These are phyloP conservation scores for Russula sp. DNA, from an alignment of 768 basidiomycete species.

Conservation along the genomic window DNA sequence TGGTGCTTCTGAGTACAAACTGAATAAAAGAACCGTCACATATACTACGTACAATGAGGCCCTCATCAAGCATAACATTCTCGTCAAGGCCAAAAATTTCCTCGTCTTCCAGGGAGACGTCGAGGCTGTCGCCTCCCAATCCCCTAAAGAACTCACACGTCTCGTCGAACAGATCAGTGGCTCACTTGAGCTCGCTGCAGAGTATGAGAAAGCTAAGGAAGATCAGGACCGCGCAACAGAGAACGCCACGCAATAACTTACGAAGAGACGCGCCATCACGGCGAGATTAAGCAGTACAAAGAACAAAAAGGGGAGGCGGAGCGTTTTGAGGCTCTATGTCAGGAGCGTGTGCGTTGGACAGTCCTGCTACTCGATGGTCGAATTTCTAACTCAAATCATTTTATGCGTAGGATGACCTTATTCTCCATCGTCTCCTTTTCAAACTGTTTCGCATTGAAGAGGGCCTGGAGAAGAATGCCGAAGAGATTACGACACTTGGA, in stretches of 20 bases:
- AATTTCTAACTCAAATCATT: slow-evolving; percentile 11
- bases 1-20: slow-evolving; percentile 86
- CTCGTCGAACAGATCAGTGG: slow-evolving; percentile 97
- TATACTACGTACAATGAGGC: slow-evolving; percentile 88
- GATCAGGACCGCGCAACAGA: slow-evolving; percentile 90
- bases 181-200: slow-evolving; percentile 81
- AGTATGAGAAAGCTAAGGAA: slow-evolving; percentile 87
- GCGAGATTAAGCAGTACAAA: slow-evolving; percentile 96
- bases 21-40: slow-evolving; percentile 78
- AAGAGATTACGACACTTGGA: slow-evolving; percentile 69
- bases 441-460: slow-evolving; percentile 88
- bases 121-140: slow-evolving; percentile 95
- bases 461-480: slow-evolving; percentile 68
- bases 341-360: slow-evolving; percentile 59
- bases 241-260: slow-evolving; percentile 91
- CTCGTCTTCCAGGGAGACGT: slow-evolving; percentile 99
- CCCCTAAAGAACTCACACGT: slow-evolving; percentile 80
- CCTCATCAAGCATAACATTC: slow-evolving; percentile 86
- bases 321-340: slow-evolving; percentile 72
- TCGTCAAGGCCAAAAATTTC: slow-evolving; percentile 99
- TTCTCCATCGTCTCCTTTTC: slow-evolving; percentile 79
- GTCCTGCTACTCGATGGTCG: not conserved
- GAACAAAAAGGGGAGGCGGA: slow-evolving; percentile 95
- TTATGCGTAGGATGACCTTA: slow-evolving; percentile 64
- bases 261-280: slow-evolving; percentile 87